Evolutionary conservation across 2,329 filamentous ascomycete species (phyloP).

Genomic region (Pseudonectria buxi): DNA sequence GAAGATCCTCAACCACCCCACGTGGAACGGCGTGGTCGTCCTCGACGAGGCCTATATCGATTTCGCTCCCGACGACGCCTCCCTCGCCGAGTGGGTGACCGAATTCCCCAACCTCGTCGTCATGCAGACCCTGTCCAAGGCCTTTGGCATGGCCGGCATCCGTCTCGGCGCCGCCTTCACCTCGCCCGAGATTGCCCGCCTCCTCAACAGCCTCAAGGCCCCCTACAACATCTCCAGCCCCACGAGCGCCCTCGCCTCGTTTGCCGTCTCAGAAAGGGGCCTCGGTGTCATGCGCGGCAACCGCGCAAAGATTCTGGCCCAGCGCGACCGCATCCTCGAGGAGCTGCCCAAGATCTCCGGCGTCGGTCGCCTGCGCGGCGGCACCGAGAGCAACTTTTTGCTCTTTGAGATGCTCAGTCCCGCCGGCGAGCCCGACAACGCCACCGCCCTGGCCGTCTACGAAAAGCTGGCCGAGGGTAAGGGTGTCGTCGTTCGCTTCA

Average conservation of each 20-base stretch:
- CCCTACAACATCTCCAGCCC: constrained; percentile 93
- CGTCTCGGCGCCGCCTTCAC: constrained; percentile 82
- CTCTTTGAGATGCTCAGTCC: constrained; percentile 79
- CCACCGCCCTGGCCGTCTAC: constrained; percentile 71
- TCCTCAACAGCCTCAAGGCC: constrained; percentile 90
- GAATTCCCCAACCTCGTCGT: constrained; percentile 96
- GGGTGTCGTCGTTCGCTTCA: constrained; percentile 88
- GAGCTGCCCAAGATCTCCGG: constrained; percentile 71
- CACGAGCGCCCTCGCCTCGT: constrained; percentile 71
- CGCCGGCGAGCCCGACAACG: constrained; percentile 70
- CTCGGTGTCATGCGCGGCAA: constrained; percentile 67
- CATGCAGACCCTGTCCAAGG: constrained; percentile 98
- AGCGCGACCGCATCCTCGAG: constrained; percentile 67
- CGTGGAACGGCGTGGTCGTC: constrained; percentile 91
- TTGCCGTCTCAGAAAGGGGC: constrained; percentile 62
- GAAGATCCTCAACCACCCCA: constrained; percentile 71
- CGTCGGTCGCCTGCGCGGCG: constrained; percentile 74
- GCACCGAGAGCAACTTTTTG: constrained; percentile 78
- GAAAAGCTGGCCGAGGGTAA: constrained; percentile 75
- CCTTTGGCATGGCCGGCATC: constrained; percentile 92
- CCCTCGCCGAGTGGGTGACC: constrained; percentile 82
- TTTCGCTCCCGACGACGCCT: constrained; percentile 70
- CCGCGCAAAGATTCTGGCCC: constrained; percentile 60
- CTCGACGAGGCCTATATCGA: constrained; percentile 96
- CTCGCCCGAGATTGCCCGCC: constrained; percentile 61